A percentile compares a stretch with the other conserved stretches of the same genome.
Evolutionary conservation across 2,329 filamentous ascomycete genomes (phyloP).

Genomic region (Cladosporium sp.): DNA sequence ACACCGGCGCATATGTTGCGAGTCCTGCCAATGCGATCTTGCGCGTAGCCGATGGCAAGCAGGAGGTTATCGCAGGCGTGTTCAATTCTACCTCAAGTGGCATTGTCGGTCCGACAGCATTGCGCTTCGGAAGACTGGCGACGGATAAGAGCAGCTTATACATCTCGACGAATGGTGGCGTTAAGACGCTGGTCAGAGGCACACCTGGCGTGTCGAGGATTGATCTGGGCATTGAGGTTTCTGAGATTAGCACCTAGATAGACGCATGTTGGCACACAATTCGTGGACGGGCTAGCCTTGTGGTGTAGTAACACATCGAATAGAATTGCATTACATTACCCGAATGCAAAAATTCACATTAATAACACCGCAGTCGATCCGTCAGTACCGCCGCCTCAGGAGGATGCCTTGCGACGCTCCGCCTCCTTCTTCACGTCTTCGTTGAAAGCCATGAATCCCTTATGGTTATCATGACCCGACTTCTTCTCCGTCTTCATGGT

Average conservation of each 20-base stretch:
- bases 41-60: neutral
- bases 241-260: too few relatives aligned
- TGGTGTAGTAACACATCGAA: too few relatives aligned
- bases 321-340: too few relatives aligned
- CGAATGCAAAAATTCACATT: too few relatives aligned
- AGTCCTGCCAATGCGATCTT: neutral
- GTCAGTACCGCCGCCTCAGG: too few relatives aligned
- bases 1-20: neutral
- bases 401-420: conserved; percentile 5
- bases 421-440: conserved; percentile 18
- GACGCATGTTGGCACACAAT: too few relatives aligned
- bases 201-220: neutral
- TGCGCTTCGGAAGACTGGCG: neutral
- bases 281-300: too few relatives aligned
- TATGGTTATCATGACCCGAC: neutral
- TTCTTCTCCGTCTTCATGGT: conserved; percentile 1
- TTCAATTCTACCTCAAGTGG: neutral
- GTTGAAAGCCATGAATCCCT: conserved; percentile 18
- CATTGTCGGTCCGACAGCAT: neutral
- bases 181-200: neutral
- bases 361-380: too few relatives aligned
- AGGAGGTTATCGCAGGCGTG: neutral
- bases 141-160: neutral
- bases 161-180: neutral
- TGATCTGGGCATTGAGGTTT: neutral